Percentiles rank a stretch among this genome's conserved stretches.
Conservation (phyloP, 2,329 filamentous ascomycete species). For the Arthrobotrys musiformis region DNA sequence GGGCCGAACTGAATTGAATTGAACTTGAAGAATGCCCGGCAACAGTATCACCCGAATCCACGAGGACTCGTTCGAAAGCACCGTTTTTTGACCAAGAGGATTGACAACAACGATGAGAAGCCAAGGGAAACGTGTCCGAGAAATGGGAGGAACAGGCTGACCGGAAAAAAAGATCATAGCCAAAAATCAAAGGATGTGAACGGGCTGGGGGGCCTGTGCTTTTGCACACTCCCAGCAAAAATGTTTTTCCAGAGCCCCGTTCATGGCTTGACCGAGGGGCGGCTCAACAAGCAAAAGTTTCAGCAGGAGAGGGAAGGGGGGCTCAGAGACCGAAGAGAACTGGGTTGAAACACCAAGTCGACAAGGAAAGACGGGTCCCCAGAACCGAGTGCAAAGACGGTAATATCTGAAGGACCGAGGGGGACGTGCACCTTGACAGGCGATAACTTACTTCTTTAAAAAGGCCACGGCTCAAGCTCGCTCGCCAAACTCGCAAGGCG, state of each 20-base stretch:
- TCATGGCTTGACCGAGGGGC: conserved; percentile 23
- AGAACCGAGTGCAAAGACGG: conserved; percentile 46
- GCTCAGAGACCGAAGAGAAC: conserved; percentile 30
- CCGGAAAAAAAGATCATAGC: conserved; percentile 47
- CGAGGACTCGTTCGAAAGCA: conserved; percentile 25
- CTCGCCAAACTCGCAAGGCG: conserved; percentile 21
- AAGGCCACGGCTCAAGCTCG: conserved; percentile 19
- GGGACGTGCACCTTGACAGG: conserved; percentile 50
- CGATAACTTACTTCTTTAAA: conserved; percentile 47
- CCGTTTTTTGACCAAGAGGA: conserved; percentile 24
- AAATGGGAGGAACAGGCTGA: conserved; percentile 31
- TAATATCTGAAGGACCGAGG: conserved; percentile 22
- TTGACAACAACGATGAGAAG: neutral
- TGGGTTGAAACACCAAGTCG: conserved; percentile 51
- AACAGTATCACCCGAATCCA: conserved; percentile 8
- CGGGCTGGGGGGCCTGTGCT: conserved; percentile 35
- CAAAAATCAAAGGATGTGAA: conserved; percentile 35
- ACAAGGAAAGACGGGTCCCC: conserved; percentile 44
- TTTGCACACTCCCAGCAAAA: conserved; percentile 45
- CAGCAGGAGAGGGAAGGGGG: conserved; percentile 26
- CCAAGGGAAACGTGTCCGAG: conserved; percentile 28
- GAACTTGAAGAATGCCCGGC: neutral
- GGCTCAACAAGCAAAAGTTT: conserved; percentile 47
- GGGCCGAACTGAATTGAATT: neutral
- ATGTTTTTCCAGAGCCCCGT: conserved; percentile 55